Base-by-base conservation (phyloP, 805 yeast species). In the Ogataea henricii region DNA sequence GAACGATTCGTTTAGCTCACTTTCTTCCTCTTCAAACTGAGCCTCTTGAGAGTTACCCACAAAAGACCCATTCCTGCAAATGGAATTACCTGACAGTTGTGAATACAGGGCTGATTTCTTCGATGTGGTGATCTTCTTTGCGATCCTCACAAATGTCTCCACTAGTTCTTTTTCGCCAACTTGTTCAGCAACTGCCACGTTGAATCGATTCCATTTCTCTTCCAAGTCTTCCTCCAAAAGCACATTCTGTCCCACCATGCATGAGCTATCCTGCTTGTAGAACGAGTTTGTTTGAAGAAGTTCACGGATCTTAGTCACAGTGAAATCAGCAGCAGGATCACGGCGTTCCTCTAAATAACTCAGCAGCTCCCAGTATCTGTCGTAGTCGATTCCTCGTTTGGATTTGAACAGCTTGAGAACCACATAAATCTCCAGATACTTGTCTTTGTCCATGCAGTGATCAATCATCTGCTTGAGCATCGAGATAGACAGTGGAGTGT, bases 341-440 rank as follows among this genome's bases (percentile, higher is more conserved):
- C 27, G 23, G 4, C 33, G 32, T 17, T 10, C 33, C 23, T 25
- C 32, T 8, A 39, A 25, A 26, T 25, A 26, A 13, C 33, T 39
- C 42, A 39, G 3, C 14, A 39, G 25, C 33, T 39, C 42, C 27
- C 27, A 39, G 25, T 26, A 27, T 18, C 42, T 25, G 30, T 26
- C 42, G 14, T 39, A 39, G 4, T 39, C 33, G 9, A 39, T 13
- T 4, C 25, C 33, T 5, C n/a, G 17, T 39, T 17, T 39, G 18
- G 27, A 3, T 17, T 27, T 39, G 42, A 39, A 39, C 22, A 39
- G 42, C 17, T 26, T 39, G 33, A 39, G 25, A 9, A 39, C 33
- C 20, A 27, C 33, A 25, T 16, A 39, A 27, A 39, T 16, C 17
- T 39, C 42, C 14, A 26, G 3, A 17, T 7, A 18, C 7, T 18